Base-by-base conservation (phyloP, 1,139 yeast genomes). In the Pichia kudriavzevii region DNA sequence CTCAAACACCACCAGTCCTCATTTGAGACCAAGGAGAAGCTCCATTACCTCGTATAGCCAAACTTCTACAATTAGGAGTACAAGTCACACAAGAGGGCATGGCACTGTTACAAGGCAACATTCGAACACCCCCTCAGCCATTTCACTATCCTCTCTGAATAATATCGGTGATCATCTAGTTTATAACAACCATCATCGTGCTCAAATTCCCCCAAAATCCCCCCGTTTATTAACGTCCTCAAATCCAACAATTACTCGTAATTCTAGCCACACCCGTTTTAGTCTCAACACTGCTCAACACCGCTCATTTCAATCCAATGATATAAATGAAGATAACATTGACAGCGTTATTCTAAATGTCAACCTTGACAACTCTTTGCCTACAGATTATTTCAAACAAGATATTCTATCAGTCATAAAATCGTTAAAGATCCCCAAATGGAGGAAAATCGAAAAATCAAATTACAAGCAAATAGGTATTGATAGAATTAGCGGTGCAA, bases 401-500 rank as follows among this genome's bases (percentile, higher is more conserved):
- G 97, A 88, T 54, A 65, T 91, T 31, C 56, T 85, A 30, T 72
- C 77, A 4, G 64, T 84, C 30, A 59, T 80, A 30, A 80, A 79
- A 48, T 64, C 72, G 4, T 63, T 91, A 41, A 67, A 67, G 39
- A 73, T 91, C 34, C 72, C 85, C 31, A 79, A 81, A 56, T 91
- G 98, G 98, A 41, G 52, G 29, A 50, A 45, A 35, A 46, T 58
- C 12, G 40, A 40, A 9, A 47, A 43, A n/a, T 34, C 43, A n/a
- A 42, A 42, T 13, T 58, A 64, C 33, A 61, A 55, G 28, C 65
- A 65, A 17, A 58, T 79, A 16, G 68, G 67, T 39, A 52, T 88
- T 36, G 60, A 59, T 14, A 69, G 95, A 46, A 83, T 91, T 34
- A 75, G 84, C 20, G 97, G 98, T 10, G 98, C 98, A 0, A 67